Conservation (phyloP, 2,329 filamentous ascomycete species). For the Amphichorda felina region DNA sequence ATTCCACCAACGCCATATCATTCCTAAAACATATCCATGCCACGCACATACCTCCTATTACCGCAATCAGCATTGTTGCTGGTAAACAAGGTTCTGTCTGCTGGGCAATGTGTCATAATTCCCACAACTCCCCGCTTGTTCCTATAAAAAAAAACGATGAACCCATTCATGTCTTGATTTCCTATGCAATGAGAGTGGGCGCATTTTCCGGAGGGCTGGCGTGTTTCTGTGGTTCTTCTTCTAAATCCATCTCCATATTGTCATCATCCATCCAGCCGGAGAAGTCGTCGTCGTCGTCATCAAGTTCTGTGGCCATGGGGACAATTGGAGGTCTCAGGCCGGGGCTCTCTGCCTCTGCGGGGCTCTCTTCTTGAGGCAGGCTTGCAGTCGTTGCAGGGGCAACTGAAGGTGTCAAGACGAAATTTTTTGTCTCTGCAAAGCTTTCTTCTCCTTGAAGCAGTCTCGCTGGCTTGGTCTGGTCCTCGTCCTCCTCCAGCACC, state of each 20-base stretch:
- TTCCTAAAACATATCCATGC: too few species aligned
- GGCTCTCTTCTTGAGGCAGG: too few species aligned
- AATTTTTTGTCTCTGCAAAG: too few species aligned
- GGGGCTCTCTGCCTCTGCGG: too few species aligned
- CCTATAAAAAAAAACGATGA: neutral
- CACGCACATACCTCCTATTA: too few species aligned
- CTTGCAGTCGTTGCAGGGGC: too few species aligned
- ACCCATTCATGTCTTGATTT: neutral
- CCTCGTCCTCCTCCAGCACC: neutral
- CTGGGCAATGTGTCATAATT: neutral
- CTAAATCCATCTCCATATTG: neutral
- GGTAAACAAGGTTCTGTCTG: neutral
- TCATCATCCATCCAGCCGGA: slow-evolving; percentile 15
- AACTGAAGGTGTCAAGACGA: too few species aligned
- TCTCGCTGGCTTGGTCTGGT: too few species aligned
- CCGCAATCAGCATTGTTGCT: neutral
- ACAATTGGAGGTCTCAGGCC: too few species aligned
- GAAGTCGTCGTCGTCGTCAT: slow-evolving; percentile 12
- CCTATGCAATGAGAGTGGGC: neutral
- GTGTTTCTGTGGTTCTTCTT: neutral
- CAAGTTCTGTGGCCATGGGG: neutral
- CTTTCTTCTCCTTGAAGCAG: too few species aligned
- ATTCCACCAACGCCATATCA: too few species aligned
- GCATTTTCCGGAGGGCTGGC: neutral
- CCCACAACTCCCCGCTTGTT: neutral